Percentiles rank a stretch among this genome's conserved stretches.
phyloP scores from a whole-genome alignment of 768 basidiomycete genomes.

The Lactarius vividus region DNA sequence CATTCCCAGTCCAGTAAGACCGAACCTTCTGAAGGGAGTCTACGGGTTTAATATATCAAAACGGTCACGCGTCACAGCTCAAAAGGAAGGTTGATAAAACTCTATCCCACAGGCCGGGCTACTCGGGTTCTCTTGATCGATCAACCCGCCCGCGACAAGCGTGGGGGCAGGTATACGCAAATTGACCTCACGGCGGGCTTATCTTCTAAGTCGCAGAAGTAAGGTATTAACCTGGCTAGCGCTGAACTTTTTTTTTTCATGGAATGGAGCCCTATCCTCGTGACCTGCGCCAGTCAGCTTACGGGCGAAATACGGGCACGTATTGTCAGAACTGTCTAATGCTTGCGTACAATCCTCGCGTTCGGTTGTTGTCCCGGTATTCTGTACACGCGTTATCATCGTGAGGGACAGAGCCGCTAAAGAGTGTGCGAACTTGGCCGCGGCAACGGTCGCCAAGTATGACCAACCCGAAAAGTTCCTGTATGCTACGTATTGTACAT shows the following conservation, averaged over 20 bases:
- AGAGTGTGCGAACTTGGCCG: neutral
- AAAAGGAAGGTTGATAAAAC: neutral
- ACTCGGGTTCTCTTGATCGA: neutral
- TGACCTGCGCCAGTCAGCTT: neutral
- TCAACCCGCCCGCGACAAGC: neutral
- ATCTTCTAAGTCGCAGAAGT: no score
- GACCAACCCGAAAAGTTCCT: neutral
- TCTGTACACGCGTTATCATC: neutral
- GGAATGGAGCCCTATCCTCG: neutral
- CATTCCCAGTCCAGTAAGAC: neutral
- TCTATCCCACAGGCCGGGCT: neutral
- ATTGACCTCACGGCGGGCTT: no score
- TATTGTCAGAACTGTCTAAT: neutral
- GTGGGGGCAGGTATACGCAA: no score
- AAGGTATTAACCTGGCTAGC: no score
- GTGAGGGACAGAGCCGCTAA: neutral
- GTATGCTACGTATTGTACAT: neutral
- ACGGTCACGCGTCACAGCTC: neutral
- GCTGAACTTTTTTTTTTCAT: neutral
- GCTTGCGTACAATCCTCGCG: neutral
- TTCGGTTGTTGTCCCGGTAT: neutral
- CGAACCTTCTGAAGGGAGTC: neutral
- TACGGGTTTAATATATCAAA: neutral
- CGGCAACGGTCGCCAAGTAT: neutral
- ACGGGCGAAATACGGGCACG: neutral